Evolutionary conservation across 1,139 yeast genomes (phyloP), one percentile per base, ranked within the genome.

Genomic region (Kodamaea suecica): DNA sequence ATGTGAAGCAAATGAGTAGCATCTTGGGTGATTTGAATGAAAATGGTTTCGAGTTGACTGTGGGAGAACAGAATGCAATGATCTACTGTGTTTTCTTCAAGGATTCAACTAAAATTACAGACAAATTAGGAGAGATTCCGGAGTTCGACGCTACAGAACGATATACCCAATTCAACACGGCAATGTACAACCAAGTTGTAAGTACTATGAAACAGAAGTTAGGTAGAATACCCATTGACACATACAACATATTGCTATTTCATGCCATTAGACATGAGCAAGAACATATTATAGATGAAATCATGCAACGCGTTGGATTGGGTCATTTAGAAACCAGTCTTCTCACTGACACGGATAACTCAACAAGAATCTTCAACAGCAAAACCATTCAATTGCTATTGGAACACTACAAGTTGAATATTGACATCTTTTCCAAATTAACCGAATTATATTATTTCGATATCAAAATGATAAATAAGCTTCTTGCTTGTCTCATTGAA

Each of bases 61-160:
- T 45, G 4, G 33, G 37, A 12, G 74, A 69, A 46, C 64, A 58
- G 37, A 57, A 55, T 30, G 40, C 50, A 24, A 41, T 65, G 31
- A 36, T 67, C 3, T 59, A 54, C 38, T 47, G 56, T 37, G 49
- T 52, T 6, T 66, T 62, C 39, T 68, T 49, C 45, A 55, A 50
- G 27, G 73, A 69, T 38, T 42, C 52, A 15, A 41, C 41, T 1
- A 52, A 48, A 11, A 41, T 66, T 2, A 20, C 47, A 9, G 34
- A 43, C 0, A 40, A 36, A n/a, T 35, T 54, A 23, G 34, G 34
- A 5, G 33, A 29, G 8, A 12, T 29, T 8, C 12, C 23, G 30
- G 26, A 23, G 15, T 24, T 11, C 15, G 7, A 27, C n/a, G 27
- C 23, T n/a, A 23, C 31, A 21, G 16, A 17, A 4, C 17, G 19